Base-by-base conservation (phyloP, 345 rosid species). In the Euclidium syriacum region DNA sequence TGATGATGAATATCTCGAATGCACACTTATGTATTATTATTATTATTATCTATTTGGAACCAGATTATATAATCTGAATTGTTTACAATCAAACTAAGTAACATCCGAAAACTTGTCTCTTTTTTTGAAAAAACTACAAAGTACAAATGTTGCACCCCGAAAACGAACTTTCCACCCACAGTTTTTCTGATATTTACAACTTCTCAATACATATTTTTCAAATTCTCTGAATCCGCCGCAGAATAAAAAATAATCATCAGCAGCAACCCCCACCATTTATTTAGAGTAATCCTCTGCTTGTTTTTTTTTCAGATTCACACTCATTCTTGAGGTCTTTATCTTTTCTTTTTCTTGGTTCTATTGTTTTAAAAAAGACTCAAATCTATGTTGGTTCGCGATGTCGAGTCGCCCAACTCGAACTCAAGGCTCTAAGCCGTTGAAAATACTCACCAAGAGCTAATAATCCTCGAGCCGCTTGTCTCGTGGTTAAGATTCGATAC, bases 361-460 rank as follows among this genome's bases (percentile, higher is more conserved):
- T 42, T 43, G 32, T 19, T 15, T 32, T 23, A 0, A 52, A 52
- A n/a, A 48, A n/a, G n/a, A 29, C 55, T 41, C 49, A 26, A 52
- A 69, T 41, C 59, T 71, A 71, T 16, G 75, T 72, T 65, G 96
- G 83, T 56, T 90, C 86, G 1, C 67, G 83, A 38, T 76, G 79
- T 38, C 80, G 82, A 34, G 74, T 71, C 6, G 86, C 83, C 95
- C 96, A 90, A 18, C 79, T 62, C 22, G 81, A 67, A 64, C 97
- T 94, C 53, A 90, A 64, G 35, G 78, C 86, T 41, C 90, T 75
- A 26, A 85, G 86, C 46, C 92, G 79, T 58, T 85, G 84, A 58
- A 81, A 84, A 79, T 90, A 90, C 77, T 94, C 96, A 22, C 95
- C 96, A 65, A 87, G 75, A 10, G 88, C 92, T 16, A 87, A 79